phyloP scores from a whole-genome alignment of 805 yeast genomes.

The Candida easanensis region DNA sequence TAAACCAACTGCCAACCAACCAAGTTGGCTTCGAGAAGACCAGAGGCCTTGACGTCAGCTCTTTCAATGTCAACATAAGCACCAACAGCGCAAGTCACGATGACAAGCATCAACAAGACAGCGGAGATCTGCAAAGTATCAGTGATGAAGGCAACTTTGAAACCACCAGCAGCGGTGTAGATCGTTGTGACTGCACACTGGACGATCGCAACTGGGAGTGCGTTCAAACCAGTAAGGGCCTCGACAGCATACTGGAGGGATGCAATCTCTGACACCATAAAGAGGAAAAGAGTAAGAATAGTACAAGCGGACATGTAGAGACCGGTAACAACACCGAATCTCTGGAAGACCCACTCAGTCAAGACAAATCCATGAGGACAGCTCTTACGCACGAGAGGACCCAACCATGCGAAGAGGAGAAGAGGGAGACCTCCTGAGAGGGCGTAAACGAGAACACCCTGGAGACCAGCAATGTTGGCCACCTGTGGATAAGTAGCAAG shows the following conservation, averaged over 20 bases:
- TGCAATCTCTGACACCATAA: conserved; percentile 83
- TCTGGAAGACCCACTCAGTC: conserved; percentile 89
- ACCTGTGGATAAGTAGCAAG: conserved; percentile 83
- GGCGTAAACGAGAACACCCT: conserved; percentile 81
- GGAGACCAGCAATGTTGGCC: conserved; percentile 82
- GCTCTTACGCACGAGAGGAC: conserved; percentile 72
- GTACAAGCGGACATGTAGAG: conserved; percentile 79
- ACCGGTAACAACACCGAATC: conserved; percentile 73
- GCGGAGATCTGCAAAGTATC: conserved; percentile 82
- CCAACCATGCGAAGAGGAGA: conserved; percentile 75
- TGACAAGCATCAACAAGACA: conserved; percentile 62
- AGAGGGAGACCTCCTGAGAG: conserved; percentile 81
- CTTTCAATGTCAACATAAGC: conserved; percentile 58
- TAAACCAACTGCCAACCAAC: conserved; percentile 89
- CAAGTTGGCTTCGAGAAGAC: conserved; percentile 60
- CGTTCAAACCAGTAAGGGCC: conserved; percentile 73
- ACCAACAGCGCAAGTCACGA: conserved; percentile 80
- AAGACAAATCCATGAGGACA: conserved; percentile 90
- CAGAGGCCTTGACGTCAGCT: conserved; percentile 60
- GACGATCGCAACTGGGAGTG: conserved; percentile 77
- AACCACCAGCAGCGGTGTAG: conserved; percentile 87
- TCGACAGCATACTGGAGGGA: conserved; percentile 76
- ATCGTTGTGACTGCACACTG: conserved; percentile 86
- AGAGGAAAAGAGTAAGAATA: conserved; percentile 77
- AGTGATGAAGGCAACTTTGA: conserved; percentile 81